These are phyloP conservation scores for Cyclotella kingstonii DNA, from an alignment of 108 stramenopile species.

Conservation along the genomic window DNA sequence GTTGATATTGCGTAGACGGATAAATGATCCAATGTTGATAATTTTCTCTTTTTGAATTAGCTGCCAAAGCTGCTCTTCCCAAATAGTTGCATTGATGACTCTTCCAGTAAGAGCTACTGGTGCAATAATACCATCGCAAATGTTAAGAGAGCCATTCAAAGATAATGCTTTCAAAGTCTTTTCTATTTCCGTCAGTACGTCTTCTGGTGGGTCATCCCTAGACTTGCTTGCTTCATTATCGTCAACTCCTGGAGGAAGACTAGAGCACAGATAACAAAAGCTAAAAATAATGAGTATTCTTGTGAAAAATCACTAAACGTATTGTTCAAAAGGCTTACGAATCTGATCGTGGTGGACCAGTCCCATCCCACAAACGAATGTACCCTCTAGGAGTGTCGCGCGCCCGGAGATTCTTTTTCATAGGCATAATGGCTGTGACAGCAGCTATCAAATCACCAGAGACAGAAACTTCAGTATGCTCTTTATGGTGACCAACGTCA, in stretches of 20 bases:
- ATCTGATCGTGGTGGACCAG: constrained; percentile 71
- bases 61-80: constrained; percentile 80
- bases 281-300: not conserved
- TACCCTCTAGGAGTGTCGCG: constrained; percentile 53
- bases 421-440: constrained; percentile 58
- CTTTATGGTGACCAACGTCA: constrained; percentile 28
- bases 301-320: not conserved
- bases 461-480: constrained; percentile 22
- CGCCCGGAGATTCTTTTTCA: constrained; percentile 28
- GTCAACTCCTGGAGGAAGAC: constrained; percentile 35
- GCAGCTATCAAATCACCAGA: constrained; percentile 70
- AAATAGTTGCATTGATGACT: constrained; percentile 72
- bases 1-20: constrained; percentile 73
- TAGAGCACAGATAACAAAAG: not conserved
- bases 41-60: constrained; percentile 41
- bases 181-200: constrained; percentile 46
- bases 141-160: constrained; percentile 25
- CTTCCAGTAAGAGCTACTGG: constrained; percentile 60
- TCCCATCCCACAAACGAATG: constrained; percentile 87
- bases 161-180: constrained; percentile 16
- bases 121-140: constrained; percentile 10
- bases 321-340: constrained; percentile 61
- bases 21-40: constrained; percentile 59
- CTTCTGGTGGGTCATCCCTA: constrained; percentile 64
- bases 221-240: constrained; percentile 2